Evolutionary conservation across 2,329 filamentous ascomycete genomes (phyloP), one percentile per base, ranked within the genome.

Genomic region (Penicillium brevicompactum): DNA sequence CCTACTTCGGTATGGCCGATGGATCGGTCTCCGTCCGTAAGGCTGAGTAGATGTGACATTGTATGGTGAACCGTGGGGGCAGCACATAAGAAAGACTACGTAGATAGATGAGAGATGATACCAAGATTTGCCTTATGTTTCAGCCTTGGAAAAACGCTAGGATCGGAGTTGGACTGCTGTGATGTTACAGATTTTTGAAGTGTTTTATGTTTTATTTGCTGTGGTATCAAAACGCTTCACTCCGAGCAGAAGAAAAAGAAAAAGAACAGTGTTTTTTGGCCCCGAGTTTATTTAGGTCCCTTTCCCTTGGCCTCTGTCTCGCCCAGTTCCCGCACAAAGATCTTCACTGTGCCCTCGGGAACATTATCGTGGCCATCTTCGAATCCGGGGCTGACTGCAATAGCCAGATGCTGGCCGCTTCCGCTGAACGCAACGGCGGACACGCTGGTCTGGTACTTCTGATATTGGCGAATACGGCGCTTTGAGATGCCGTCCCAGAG

Each of bases 401-500:
- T 84, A 21, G 91, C 92, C 34, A 96, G 79, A 60, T 87, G 88
- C 64, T 83, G 88, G 7, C 92, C 92, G 66, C 94, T 87, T 1
- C 78, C 79, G 38, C 87, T 91, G 72, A 96, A 97, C 1, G 84
- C 84, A 57, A 96, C 76, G 0, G 88, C 87, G 9, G 90, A 87
- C 7, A 97, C 85, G 67, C 87, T 91, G 42, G 91, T 86, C 14
- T 87, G 83, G 55, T 92, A 91, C 68, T 90, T 89, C 67, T 92
- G 90, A 73, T 96, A 96, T 71, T 95, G 90, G 70, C 91, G 85
- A 73, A 97, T 90, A 71, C 92, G 85, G 67, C 92, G 83, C 84
- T 96, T 97, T 53, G 90, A 90, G 66, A 92, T 87, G 9, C 90
- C 92, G 71, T 97, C 92, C 92, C 92, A 97, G 42, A 97, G 77